Conservation (phyloP, 225 moss, liverwort and hornwort genomes). For the Rhytidiadelphus loreus region DNA sequence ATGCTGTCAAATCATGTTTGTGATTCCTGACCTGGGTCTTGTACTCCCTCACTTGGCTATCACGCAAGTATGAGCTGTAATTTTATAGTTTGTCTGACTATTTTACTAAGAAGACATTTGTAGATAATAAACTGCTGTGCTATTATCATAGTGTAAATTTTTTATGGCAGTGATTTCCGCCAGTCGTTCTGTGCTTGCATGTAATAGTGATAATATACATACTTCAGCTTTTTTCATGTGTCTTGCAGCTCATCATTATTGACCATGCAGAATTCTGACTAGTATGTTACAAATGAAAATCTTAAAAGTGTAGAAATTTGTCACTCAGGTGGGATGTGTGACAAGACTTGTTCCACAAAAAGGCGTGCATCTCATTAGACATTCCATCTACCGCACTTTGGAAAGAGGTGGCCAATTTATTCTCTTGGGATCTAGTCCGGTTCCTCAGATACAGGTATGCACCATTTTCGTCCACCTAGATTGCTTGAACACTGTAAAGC, state of each 20-base stretch:
- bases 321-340: slow-evolving; percentile 79
- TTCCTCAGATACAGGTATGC: slow-evolving; percentile 76
- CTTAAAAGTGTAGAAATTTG: neutral
- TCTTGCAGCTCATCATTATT: neutral
- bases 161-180: neutral
- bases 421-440: slow-evolving; percentile 90
- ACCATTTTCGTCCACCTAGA: neutral
- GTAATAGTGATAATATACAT: neutral
- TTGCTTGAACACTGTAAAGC: neutral
- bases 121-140: neutral
- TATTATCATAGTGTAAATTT: neutral
- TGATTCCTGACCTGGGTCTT: neutral
- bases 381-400: slow-evolving; percentile 83
- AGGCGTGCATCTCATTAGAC: slow-evolving; percentile 89
- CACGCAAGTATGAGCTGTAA: neutral
- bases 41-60: neutral
- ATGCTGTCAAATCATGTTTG: neutral
- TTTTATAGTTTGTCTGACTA: neutral
- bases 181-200: neutral
- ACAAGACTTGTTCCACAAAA: slow-evolving; percentile 96
- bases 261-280: neutral
- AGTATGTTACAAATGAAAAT: neutral
- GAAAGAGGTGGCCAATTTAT: slow-evolving; percentile 85
- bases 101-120: neutral
- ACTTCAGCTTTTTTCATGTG: neutral